These are phyloP conservation scores for Fraxinus xanthoxyloides DNA, from an alignment of 305 asterid species.

Conservation along the genomic window DNA sequence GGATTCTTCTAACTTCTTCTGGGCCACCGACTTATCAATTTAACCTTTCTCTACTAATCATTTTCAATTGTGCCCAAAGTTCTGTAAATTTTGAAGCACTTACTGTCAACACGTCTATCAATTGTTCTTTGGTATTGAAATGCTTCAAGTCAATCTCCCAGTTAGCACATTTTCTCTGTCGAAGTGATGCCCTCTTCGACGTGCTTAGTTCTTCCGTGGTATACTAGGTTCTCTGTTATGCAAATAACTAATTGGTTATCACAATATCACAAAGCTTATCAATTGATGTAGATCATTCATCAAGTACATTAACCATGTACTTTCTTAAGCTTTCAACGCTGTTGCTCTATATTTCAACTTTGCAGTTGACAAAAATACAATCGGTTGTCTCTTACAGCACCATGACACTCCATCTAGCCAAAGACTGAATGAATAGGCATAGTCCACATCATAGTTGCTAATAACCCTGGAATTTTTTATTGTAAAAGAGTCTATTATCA, in stretches of 20 bases:
- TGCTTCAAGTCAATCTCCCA: neutral
- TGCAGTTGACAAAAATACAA: neutral
- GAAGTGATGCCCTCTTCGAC: neutral
- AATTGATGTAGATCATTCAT: neutral
- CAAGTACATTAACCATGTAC: neutral
- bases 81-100: neutral
- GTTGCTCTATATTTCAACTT: neutral
- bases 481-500: neutral
- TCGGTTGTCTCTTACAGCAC: neutral
- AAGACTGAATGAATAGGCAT: neutral
- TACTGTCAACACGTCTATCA: neutral
- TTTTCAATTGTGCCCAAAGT: neutral
- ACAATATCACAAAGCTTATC: neutral
- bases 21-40: neutral
- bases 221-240: neutral
- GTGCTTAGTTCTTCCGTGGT: neutral
- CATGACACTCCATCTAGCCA: neutral
- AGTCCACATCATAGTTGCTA: neutral
- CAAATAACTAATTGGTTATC: neutral
- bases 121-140: neutral
- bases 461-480: neutral
- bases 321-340: neutral
- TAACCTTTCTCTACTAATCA: neutral
- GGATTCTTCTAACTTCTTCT: neutral
- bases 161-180: neutral